Evolutionary conservation across 805 yeast genomes (phyloP), one percentile per base, ranked within the genome.

Genomic region (Cyberlindnera mississippiensis): DNA sequence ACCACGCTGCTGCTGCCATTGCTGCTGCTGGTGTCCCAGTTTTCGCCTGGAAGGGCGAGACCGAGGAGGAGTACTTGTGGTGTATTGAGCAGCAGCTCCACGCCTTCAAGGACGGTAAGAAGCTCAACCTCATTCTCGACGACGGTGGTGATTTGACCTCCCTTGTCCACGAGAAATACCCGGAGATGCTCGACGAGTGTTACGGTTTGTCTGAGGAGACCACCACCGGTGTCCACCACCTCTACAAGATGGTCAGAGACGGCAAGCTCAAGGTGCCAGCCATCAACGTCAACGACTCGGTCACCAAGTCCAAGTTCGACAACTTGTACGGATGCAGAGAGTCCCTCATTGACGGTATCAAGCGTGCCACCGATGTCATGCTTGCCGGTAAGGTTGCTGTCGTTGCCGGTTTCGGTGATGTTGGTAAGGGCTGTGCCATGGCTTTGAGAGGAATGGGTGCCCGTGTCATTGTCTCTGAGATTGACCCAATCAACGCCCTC

Each of bases 281-380:
- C 69, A 91, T 91, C 76, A 91, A 91, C 73, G 99, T 91, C 68
- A 91, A 91, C 77, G 99, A 91, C 75, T 83, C 96, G 36, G 98
- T 93, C 64, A 91, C 99, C 76, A 91, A 91, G 78, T 91, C 98
- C 68, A 91, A 91, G 80, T 91, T 91, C 69, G 99, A 91, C 76
- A 91, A 91, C 93, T 79, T 93, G 69, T 91, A 91, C 83, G 99
- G 99, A 61, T 93, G 98, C 80, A 86, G 98, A 74, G 99, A 91
- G 80, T 91, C 99, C 52, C 82, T 91, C 61, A 78, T 91, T 57
- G 99, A 91, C 73, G 99, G 99, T 77, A 91, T 91, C 71, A 91
- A 91, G 84, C 88, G 98, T 77, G 99, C 98, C 69, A 91, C 99
- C 64, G 99, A 91, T 66, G 98, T 91, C 61, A 93, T 91, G 98